A percentile compares a stretch with the other conserved stretches of the same genome.
Evolutionary conservation across 805 yeast genomes (phyloP).

Genomic region (Scheffersomyces coipomensis): DNA sequence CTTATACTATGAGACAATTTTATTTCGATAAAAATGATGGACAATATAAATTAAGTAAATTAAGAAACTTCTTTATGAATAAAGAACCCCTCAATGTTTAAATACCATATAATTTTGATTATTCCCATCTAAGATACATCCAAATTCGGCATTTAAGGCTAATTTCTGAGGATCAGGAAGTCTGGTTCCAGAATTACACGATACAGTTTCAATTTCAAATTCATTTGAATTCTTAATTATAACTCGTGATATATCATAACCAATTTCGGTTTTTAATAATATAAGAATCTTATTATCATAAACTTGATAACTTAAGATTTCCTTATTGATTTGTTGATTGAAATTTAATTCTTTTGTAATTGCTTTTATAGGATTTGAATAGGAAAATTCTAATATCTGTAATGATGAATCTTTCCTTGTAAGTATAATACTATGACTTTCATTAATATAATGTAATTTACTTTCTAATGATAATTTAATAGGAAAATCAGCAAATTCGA

Average conservation of each 20-base stretch:
- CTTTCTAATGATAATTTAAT: not conserved
- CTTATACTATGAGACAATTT: slow-evolving; percentile 29
- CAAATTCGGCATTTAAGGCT: slow-evolving; percentile 13
- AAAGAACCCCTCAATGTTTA: slow-evolving; percentile 3
- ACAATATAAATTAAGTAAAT: slow-evolving; percentile 19
- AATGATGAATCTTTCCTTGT: not conserved
- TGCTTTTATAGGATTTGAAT: not conserved
- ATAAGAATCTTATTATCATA: not conserved
- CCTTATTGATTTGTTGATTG: not conserved
- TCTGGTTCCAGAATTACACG: not conserved
- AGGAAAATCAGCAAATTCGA: not conserved
- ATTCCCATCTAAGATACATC: slow-evolving; percentile 40
- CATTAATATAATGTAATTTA: slow-evolving; percentile 1
- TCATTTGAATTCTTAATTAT: not conserved
- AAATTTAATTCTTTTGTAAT: not conserved
- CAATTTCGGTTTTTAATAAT: not conserved
- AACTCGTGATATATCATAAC: not conserved
- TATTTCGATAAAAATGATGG: slow-evolving; percentile 16
- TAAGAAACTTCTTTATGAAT: slow-evolving; percentile 18
- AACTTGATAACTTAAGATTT: not conserved
- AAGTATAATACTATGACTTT: not conserved
- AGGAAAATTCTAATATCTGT: not conserved
- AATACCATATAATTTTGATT: slow-evolving; percentile 39
- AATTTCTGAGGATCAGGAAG: slow-evolving; percentile 4
- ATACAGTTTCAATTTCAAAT: not conserved